Base-by-base conservation (phyloP, 768 basidiomycete species). In the Saitozyma sp. region DNA sequence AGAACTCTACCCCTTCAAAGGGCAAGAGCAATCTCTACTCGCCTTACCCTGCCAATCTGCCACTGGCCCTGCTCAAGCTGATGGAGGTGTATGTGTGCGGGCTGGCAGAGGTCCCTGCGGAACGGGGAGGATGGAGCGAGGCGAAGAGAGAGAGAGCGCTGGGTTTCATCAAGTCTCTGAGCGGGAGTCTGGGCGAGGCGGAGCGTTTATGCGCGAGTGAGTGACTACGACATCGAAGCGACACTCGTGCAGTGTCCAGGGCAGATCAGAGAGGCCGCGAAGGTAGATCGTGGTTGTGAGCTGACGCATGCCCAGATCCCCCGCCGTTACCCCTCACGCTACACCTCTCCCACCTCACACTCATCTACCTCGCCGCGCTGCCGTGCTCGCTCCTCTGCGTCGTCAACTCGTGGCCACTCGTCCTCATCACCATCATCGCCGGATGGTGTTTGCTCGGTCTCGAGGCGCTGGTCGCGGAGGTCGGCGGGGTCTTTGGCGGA, bases 401-500 rank as follows among this genome's bases (percentile, higher is more conserved):
- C 11, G 69, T 76, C 0, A 64, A 61, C 7, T 66, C 68, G 7
- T 74, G 67, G 61, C 55, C 66, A 4, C 50, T 69, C 4, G 62
- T 74, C 9, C 50, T 73, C 9, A 68, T 79, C 19, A 70, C 71
- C 1, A 43, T 76, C 40, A 61, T 79, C 3, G 76, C 76, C 10
- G 76, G 71, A 19, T 79, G 78, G 78, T 76, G 70, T 58, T 52
- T 79, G 0, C 55, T 77, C 14, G 78, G 78, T 19, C 62, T 79
- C 1, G 76, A 79, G 56, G 76, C 76, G 38, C 54, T 79, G n/a
- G 70, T 76, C 19, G 56, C 63, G 13, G 78, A 79, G 68, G 76
- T 78, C 0, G 78, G 75, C 1, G 73, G 70, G 7, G 78, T 79
- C 1, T 79, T 78, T 63, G 78, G 78, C 14, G 51, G 53, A 16